Evolutionary conservation across 306 rosid genomes (phyloP), one percentile per base, ranked within the genome.

Genomic region (Prunus padus): DNA sequence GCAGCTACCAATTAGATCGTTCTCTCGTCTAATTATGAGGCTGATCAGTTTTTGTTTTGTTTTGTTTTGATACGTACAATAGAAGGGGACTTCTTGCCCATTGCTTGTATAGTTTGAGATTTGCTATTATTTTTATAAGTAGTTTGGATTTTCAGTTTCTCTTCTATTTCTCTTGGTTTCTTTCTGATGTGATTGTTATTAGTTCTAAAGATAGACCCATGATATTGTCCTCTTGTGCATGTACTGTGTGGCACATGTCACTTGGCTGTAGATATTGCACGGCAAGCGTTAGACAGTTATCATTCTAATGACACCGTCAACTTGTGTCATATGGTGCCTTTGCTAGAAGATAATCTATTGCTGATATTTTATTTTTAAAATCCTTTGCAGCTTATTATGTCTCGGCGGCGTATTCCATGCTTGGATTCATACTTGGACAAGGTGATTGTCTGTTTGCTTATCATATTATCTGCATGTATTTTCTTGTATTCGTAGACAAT

Each of bases 361-460:
- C 74, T 77, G 81, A 82, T 62, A 5, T 33, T 33, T 10, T 28
- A 71, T 61, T 59, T 66, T 45, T 69, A 37, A 37, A 7, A 37
- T 50, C 71, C 64, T 62, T 86, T 83, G 79, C 96, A 95, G 98
- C 97, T 92, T 69, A 84, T 89, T 71, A 95, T 95, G 97, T 95
- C 97, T 63, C 87, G 97, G 65, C 84, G 97, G 83, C 86, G 97
- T 61, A 92, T 90, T 76, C 97, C 98, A 79, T 90, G 98, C 89
- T 84, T 92, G 95, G 98, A 92, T 88, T 95, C 97, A 75, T 92
- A 88, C 81, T 83, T 92, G 79, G 98, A 95, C 82, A 95, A 92
- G 98, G 97, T 91, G 23, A 31, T 23, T 77, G 16, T 40, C 8
- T 56, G 25, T 30, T 20, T 42, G 3, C 7, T 22, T 40, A 8